These are phyloP conservation scores for Stemphylium lycopersici DNA, from an alignment of 2,329 filamentous ascomycete genomes.

Conservation along the genomic window DNA sequence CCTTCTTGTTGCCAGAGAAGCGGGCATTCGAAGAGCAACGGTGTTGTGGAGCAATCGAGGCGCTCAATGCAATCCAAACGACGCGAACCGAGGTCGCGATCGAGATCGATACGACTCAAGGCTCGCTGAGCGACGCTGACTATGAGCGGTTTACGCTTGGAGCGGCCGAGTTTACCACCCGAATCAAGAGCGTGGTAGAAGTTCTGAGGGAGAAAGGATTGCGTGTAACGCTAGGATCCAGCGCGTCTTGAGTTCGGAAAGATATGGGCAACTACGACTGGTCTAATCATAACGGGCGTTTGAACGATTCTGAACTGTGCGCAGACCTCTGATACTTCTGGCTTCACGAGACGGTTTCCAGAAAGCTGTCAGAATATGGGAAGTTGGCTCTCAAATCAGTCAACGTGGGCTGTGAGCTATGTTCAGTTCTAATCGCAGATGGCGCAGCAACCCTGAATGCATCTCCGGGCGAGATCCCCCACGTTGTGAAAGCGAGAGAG, in stretches of 20 bases:
- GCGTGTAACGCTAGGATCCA: neutral
- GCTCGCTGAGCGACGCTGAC: constrained; percentile 2
- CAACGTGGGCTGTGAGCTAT: neutral
- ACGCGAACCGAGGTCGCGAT: constrained; percentile 10
- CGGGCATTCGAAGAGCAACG: constrained; percentile 10
- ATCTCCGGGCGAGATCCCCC: no score
- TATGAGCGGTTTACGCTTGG: constrained; percentile 7
- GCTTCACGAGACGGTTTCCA: neutral
- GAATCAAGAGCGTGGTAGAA: constrained; percentile 1
- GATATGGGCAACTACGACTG: neutral
- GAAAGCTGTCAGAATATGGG: neutral
- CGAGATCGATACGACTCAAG: constrained; percentile 13
- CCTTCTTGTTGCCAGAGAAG: constrained; percentile 7
- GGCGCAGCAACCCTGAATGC: no score
- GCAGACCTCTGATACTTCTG: no score
- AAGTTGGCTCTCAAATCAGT: neutral
- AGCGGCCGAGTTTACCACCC: constrained; percentile 1
- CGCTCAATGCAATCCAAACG: constrained; percentile 9
- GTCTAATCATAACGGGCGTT: neutral
- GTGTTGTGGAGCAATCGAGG: constrained; percentile 8
- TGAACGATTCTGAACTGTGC: no score
- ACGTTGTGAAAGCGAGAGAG: no score
- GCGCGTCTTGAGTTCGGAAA: neutral
- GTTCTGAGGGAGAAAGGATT: constrained; percentile 2
- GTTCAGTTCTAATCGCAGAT: no score